These are phyloP conservation scores for Bipolaris bicolor DNA, from an alignment of 2,329 filamentous ascomycete genomes.

Conservation along the genomic window DNA sequence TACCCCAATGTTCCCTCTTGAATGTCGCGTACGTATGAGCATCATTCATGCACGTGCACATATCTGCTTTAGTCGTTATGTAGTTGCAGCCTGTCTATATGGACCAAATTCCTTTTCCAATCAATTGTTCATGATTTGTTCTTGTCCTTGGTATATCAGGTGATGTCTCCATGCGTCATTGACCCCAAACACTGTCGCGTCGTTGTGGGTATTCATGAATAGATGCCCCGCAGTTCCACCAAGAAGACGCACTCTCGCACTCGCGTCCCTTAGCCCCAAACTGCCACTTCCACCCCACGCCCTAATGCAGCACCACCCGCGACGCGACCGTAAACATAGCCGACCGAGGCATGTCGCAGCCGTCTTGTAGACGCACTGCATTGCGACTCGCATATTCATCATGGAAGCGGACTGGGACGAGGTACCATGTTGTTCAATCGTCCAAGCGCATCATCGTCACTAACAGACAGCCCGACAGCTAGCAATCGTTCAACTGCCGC, in stretches of 20 bases:
- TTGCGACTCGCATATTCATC: slow-evolving; percentile 33
- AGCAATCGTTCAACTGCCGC: slow-evolving; percentile 79
- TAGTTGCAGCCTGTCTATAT: neutral
- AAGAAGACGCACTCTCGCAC: slow-evolving; percentile 21
- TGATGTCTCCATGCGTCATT: neutral
- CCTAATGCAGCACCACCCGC: slow-evolving; percentile 23
- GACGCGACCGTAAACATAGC: slow-evolving; percentile 23
- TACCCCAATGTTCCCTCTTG: slow-evolving; percentile 1
- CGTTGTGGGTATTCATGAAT: slow-evolving; percentile 1
- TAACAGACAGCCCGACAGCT: slow-evolving; percentile 61
- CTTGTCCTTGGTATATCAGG: neutral
- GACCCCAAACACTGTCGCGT: neutral
- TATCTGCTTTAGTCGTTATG: neutral
- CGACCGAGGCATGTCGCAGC: slow-evolving; percentile 39
- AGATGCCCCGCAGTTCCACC: slow-evolving; percentile 18
- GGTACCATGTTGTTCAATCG: slow-evolving; percentile 31
- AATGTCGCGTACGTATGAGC: neutral
- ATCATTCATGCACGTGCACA: neutral
- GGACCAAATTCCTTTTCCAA: neutral
- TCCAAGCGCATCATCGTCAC: neutral
- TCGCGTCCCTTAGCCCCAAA: slow-evolving; percentile 31
- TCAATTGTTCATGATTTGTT: neutral
- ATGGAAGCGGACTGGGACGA: slow-evolving; percentile 63
- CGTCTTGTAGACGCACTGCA: slow-evolving; percentile 17
- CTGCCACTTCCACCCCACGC: slow-evolving; percentile 24